phyloP scores from a whole-genome alignment of 345 rosid genomes.

The Rhizophora apiculata region DNA sequence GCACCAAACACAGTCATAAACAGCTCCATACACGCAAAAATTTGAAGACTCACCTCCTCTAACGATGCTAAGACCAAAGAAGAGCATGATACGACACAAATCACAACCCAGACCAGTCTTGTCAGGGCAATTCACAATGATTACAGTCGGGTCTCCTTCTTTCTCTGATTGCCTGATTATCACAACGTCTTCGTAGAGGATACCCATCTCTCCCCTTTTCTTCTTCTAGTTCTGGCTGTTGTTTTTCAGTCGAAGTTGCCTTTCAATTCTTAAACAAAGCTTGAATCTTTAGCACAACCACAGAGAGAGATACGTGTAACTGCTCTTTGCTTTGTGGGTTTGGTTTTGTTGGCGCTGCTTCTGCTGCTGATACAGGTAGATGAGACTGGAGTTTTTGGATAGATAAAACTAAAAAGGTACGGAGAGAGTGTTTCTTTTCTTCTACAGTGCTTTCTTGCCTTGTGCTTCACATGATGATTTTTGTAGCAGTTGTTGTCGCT shows the following conservation, averaged over 20 bases:
- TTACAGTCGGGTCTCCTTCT: conserved; percentile 68
- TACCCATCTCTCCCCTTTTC: conserved; percentile 53
- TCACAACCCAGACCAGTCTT: conserved; percentile 96
- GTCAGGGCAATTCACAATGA: conserved; percentile 92
- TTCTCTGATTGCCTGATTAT: conserved; percentile 63
- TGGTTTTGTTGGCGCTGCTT: background rate
- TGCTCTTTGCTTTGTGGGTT: background rate
- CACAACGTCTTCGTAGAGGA: conserved; percentile 79
- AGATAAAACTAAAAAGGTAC: background rate
- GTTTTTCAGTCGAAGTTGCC: background rate
- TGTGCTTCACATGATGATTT: conserved; percentile 32
- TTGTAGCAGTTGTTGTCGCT: conserved; percentile 14
- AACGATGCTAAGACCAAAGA: conserved; percentile 83
- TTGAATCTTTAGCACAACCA: background rate
- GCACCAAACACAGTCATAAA: background rate
- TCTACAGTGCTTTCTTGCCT: conserved; percentile 23
- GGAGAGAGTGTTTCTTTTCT: background rate
- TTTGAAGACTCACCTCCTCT: conserved; percentile 58
- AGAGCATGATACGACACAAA: conserved; percentile 85
- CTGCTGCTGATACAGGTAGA: background rate
- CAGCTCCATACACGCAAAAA: background rate
- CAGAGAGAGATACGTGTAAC: background rate
- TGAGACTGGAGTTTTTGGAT: background rate
- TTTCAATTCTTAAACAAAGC: background rate
- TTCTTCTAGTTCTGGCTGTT: background rate